Conservation (phyloP, 1,139 yeast genomes). For the Geotrichum candidum region DNA sequence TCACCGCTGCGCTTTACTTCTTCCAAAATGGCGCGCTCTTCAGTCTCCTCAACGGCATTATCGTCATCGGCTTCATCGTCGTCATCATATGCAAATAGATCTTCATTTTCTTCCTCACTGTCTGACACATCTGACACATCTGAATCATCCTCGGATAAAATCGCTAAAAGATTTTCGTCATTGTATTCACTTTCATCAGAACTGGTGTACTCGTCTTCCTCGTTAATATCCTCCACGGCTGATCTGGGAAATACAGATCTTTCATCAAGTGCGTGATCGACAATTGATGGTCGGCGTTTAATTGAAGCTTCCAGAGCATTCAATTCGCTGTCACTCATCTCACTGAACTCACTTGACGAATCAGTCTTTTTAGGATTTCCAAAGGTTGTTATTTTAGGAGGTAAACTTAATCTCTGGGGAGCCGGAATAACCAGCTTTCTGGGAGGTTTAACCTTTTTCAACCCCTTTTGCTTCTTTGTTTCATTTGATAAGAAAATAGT, state of each 20-base stretch:
- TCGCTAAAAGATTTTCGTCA: constrained; percentile 24
- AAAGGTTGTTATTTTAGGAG: constrained; percentile 19
- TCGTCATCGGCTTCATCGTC: constrained; percentile 16
- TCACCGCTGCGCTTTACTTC: constrained; percentile 29
- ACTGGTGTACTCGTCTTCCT: constrained; percentile 16
- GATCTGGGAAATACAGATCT: constrained; percentile 21
- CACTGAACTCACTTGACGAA: constrained; percentile 15
- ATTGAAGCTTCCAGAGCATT: constrained; percentile 14
- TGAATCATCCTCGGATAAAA: constrained; percentile 23
- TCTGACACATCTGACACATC: constrained; percentile 16
- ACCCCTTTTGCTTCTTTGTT: constrained; percentile 20
- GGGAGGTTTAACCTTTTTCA: constrained; percentile 20
- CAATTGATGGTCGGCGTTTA: constrained; percentile 21
- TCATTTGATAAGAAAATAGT: constrained; percentile 6
- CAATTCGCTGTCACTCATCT: constrained; percentile 12
- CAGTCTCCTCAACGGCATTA: constrained; percentile 24
- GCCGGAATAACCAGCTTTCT: constrained; percentile 20
- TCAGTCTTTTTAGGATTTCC: constrained; percentile 11
- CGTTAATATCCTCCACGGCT: not conserved
- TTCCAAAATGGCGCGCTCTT: constrained; percentile 36
- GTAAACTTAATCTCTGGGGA: constrained; percentile 26
- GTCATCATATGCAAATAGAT: constrained; percentile 7
- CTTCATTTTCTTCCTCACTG: constrained; percentile 13
- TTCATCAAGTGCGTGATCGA: constrained; percentile 22
- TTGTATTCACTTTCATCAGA: constrained; percentile 27